A percentile compares a stretch with the other conserved stretches of the same genome.
These are phyloP conservation scores for Dryadomyces quercivorus DNA, from an alignment of 2,329 filamentous ascomycete genomes.

Conservation along the genomic window DNA sequence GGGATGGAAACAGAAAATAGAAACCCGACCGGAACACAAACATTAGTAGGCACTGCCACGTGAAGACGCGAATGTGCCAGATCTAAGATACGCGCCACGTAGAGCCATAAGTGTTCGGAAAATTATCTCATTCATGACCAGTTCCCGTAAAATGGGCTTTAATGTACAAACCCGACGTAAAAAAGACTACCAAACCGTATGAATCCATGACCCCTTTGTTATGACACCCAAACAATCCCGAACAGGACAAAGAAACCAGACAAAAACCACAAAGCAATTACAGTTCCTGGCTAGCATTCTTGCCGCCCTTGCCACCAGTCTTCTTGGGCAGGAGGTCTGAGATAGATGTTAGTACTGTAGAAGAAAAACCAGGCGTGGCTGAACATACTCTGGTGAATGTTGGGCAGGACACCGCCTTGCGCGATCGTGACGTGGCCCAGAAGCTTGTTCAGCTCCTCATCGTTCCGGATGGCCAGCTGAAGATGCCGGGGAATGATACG, in stretches of 20 bases:
- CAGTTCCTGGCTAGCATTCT: conserved; percentile 88
- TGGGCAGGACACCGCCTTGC: conserved; percentile 93
- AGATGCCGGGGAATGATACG: conserved; percentile 99
- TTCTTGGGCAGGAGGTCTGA: conserved; percentile 99
- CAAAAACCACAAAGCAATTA: conserved; percentile 42
- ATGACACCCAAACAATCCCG: conserved; percentile 59
- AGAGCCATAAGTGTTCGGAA: conserved; percentile 16
- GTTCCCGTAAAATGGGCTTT: conserved; percentile 45
- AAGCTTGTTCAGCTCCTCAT: conserved; percentile 98
- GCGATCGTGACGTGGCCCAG: conserved; percentile 96
- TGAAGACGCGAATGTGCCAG: not conserved
- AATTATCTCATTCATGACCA: conserved; percentile 50
- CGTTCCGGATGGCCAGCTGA: conserved; percentile 97
- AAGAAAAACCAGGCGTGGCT: not conserved
- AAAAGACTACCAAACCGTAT: conserved; percentile 55
- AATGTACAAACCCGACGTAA: conserved; percentile 61
- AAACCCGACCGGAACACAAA: conserved; percentile 31
- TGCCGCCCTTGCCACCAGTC: conserved; percentile 77
- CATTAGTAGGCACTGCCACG: not conserved
- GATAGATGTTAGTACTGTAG: conserved; percentile 13
- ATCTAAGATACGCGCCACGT: not conserved
- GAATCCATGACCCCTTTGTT: conserved; percentile 67
- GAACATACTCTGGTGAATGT: conserved; percentile 94
- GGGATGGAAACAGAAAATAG: not conserved
- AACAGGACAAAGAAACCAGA: conserved; percentile 48